Base-by-base conservation (phyloP, 2,329 filamentous ascomycete species). In the Colletotrichum brevisporum region DNA sequence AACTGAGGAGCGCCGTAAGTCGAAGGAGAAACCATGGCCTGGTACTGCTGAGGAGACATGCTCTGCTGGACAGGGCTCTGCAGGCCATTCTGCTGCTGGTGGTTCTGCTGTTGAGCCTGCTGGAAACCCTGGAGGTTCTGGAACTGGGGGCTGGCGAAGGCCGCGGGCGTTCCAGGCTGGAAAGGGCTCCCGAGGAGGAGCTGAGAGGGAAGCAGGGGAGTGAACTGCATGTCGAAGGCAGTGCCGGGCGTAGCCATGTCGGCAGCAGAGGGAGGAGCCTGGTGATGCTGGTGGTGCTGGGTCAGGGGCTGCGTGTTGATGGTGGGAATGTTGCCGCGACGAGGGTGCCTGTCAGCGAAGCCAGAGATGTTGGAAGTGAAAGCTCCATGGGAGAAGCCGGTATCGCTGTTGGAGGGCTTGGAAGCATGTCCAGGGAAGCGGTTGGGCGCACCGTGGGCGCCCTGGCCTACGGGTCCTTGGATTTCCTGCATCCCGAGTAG, bases 211-310 rank as follows among this genome's bases (percentile, higher is more conserved):
- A 99, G 89, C 73, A 99, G 88, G 73, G 96, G 95, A 12, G 96
- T 98, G 82, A 98, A 98, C 83, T 98, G 96, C 95, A 98, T 98
- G 78, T 98, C 96, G 78, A 94, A 97, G 51, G 89, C 94, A 60
- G 94, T 95, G 51, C 93, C 94, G 16, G 96, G 95, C 26, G 93
- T 95, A 73, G 92, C 87, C 89, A 97, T 90, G 73, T 97, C 94
- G 75, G 87, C 88, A 69, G 83, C 85, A 78, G 86, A 89, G 76
- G 88, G 86, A 59, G 81, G 80, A 31, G 81, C 80, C 21, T 80
- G 75, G 63, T 77, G 73, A 27, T 73, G 73, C 70, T 80, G 80
- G 65, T 80, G 70, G 47, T 63, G 64, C 45, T 77, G 74, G 16
- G 73, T 70, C 67, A 76, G 70, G 15, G 76, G 73, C 69, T 80